These are phyloP conservation scores for Wickerhamomyces sp. DNA, from an alignment of 1,139 yeast species.

Conservation along the genomic window DNA sequence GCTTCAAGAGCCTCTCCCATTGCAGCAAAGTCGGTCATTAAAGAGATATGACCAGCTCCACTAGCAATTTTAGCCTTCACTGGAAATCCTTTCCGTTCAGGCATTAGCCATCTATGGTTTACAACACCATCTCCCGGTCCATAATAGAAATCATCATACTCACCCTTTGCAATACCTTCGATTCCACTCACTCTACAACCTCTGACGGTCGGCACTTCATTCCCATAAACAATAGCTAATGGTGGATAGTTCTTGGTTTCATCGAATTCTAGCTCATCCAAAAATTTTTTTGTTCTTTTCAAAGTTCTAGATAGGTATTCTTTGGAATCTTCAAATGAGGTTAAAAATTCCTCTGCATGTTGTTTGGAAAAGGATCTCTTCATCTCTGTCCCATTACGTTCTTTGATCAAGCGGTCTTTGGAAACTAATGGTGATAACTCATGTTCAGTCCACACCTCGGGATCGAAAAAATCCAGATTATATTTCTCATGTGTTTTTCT, in stretches of 20 bases:
- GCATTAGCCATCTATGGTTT: constrained; percentile 78
- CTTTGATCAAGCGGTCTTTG: constrained; percentile 29
- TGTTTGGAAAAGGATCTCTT: constrained; percentile 8
- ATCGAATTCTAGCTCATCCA: constrained; percentile 53
- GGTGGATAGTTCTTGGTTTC: constrained; percentile 66
- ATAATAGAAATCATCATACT: constrained; percentile 70
- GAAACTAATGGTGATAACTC: constrained; percentile 74
- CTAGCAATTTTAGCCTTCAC: constrained; percentile 67
- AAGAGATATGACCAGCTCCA: constrained; percentile 70
- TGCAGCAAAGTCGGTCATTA: constrained; percentile 68
- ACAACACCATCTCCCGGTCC: constrained; percentile 96
- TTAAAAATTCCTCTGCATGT: constrained; percentile 17
- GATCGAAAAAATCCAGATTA: constrained; percentile 73
- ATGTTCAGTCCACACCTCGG: constrained; percentile 74
- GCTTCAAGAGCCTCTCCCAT: constrained; percentile 69
- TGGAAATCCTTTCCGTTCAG: constrained; percentile 64
- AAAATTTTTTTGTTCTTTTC: constrained; percentile 52
- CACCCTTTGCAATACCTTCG: constrained; percentile 66
- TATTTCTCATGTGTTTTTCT: constrained; percentile 50
- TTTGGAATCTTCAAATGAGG: constrained; percentile 57
- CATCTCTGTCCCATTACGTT: constrained; percentile 7
- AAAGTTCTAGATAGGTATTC: constrained; percentile 62
- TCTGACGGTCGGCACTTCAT: constrained; percentile 77
- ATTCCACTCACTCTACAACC: constrained; percentile 61
- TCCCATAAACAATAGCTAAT: constrained; percentile 74